Percentiles rank a stretch among this genome's conserved stretches.
These are phyloP conservation scores for Diplodia sapinea DNA, from an alignment of 2,329 filamentous ascomycete genomes.

Conservation along the genomic window DNA sequence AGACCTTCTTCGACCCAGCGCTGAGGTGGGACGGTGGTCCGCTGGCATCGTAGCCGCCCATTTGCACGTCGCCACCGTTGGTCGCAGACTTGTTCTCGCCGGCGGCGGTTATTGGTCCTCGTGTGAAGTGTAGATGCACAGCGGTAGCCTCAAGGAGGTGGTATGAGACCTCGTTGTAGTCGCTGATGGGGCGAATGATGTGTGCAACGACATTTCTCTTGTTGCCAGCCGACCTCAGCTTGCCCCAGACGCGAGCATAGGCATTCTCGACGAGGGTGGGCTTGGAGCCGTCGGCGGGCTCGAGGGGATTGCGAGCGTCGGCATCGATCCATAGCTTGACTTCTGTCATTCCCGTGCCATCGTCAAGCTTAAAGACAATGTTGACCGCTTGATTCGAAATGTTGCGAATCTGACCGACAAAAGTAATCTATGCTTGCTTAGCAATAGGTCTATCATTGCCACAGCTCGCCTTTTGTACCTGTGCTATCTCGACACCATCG, in stretches of 20 bases:
- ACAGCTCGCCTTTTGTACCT: conserved; percentile 48
- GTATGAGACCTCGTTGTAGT: conserved; percentile 92
- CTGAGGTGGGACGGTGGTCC: conserved; percentile 43
- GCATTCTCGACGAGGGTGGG: conserved; percentile 70
- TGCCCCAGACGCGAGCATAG: conserved; percentile 86
- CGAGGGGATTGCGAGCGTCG: conserved; percentile 57
- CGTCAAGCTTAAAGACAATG: conserved; percentile 90
- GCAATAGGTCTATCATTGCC: not conserved
- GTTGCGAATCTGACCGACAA: conserved; percentile 89
- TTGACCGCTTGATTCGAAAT: conserved; percentile 88
- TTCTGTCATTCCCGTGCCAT: conserved; percentile 91
- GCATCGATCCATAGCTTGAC: conserved; percentile 85
- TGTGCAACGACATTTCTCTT: conserved; percentile 82
- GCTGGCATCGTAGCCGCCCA: conserved; percentile 15
- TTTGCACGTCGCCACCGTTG: conserved; percentile 25
- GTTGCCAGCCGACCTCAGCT: conserved; percentile 81
- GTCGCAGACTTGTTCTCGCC: conserved; percentile 44
- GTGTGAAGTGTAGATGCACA: conserved; percentile 82
- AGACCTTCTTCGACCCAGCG: conserved; percentile 70
- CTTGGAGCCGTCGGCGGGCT: conserved; percentile 54
- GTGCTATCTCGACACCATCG: conserved; percentile 73
- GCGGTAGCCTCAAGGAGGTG: conserved; percentile 90
- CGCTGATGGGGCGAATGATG: conserved; percentile 76
- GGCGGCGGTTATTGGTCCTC: conserved; percentile 64
- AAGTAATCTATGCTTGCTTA: conserved; percentile 68